Evolutionary conservation across 257 asterid genomes (phyloP).

Genomic region (Apocynum venetum): DNA sequence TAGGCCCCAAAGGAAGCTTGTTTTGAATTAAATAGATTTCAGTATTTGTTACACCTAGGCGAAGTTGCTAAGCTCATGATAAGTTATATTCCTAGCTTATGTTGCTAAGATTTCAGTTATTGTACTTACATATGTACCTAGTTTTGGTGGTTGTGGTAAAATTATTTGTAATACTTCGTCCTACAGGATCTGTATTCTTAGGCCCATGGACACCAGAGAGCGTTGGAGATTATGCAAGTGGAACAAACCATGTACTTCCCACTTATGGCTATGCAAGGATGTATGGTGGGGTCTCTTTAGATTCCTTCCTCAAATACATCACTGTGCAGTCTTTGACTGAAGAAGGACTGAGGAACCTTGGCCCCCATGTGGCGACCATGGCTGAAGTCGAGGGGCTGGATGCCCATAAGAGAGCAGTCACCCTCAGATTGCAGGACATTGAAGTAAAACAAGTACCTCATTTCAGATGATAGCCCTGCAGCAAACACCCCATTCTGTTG

Average conservation of each 20-base stretch:
- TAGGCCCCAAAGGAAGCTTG: neutral
- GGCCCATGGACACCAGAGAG: constrained; percentile 96
- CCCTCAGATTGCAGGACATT: constrained; percentile 81
- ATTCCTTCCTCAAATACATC: constrained; percentile 86
- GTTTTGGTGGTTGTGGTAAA: neutral
- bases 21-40: neutral
- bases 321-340: constrained; percentile 87
- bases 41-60: neutral
- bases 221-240: constrained; percentile 93
- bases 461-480: constrained; percentile 7
- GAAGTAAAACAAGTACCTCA: constrained; percentile 37
- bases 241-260: constrained; percentile 94
- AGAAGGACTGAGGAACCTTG: constrained; percentile 79
- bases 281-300: constrained; percentile 86
- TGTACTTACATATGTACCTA: too few species aligned
- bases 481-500: neutral
- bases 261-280: constrained; percentile 93
- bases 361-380: constrained; percentile 90
- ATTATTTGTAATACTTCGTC: neutral
- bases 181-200: constrained; percentile 78
- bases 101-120: too few species aligned
- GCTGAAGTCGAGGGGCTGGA: constrained; percentile 93
- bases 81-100: neutral
- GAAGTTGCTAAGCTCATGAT: neutral
- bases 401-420: constrained; percentile 96